Evolutionary conservation across 768 basidiomycete species (phyloP).

Genomic region (Amanita inopinata): DNA sequence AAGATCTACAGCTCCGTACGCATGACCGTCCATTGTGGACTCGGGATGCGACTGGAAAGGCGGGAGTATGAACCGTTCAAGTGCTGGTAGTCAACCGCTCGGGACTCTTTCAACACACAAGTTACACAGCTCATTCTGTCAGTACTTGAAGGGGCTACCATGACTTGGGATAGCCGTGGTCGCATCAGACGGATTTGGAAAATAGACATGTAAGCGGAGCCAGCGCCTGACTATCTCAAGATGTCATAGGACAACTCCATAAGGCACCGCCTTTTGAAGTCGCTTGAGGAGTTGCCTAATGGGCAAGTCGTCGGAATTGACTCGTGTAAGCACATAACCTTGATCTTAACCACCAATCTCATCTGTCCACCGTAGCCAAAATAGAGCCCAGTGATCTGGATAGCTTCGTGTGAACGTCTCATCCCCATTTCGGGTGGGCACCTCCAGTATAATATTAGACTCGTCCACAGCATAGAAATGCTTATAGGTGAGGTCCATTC

Average conservation of each 20-base stretch:
- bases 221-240: constrained; percentile 1
- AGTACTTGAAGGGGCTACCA: not conserved
- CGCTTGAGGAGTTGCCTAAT: constrained; percentile 14
- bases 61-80: too few relatives aligned
- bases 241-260: constrained; percentile 17
- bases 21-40: too few relatives aligned
- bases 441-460: not conserved
- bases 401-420: constrained; percentile 20
- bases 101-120: too few relatives aligned
- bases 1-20: too few relatives aligned
- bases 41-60: too few relatives aligned
- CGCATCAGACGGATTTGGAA: constrained; percentile 6
- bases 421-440: constrained; percentile 18
- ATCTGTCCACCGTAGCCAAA: constrained; percentile 12
- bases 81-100: too few relatives aligned
- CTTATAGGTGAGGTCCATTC: constrained; percentile 4
- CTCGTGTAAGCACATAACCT: constrained; percentile 20
- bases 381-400: constrained; percentile 25
- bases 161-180: constrained; percentile 2
- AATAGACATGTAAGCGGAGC: constrained; percentile 5
- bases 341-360: constrained; percentile 21
- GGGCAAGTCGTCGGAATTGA: constrained; percentile 22
- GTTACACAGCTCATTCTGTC: not conserved
- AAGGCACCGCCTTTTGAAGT: constrained; percentile 12
- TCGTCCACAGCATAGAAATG: not conserved